Evolutionary conservation across 257 asterid species (phyloP).

Genomic region (Hygrophila difformis): DNA sequence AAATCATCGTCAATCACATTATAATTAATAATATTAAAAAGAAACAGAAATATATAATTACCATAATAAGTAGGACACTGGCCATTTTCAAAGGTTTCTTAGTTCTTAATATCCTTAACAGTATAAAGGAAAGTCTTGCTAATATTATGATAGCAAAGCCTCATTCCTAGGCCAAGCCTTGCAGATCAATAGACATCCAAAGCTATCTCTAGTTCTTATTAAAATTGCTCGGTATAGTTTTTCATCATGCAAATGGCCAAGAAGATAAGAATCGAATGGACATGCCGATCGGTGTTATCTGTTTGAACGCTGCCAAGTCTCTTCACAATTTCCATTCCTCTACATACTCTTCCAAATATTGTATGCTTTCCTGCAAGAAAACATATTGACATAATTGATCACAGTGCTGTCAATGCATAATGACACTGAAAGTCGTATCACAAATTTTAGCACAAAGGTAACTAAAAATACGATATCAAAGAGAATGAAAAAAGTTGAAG

Average conservation of each 20-base stretch:
- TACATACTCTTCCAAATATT: conserved; percentile 86
- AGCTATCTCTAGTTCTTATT: not conserved
- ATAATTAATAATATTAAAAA: too few relatives aligned
- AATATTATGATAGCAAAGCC: not conserved
- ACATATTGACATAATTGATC: not conserved
- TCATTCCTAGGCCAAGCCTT: conserved; percentile 1
- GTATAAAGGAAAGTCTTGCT: too few relatives aligned
- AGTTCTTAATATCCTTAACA: too few relatives aligned
- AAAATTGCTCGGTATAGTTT: not conserved
- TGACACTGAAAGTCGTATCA: too few relatives aligned
- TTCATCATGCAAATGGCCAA: not conserved
- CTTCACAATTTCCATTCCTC: conserved; percentile 96
- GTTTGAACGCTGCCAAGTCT: conserved; percentile 96
- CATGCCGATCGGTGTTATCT: conserved; percentile 85
- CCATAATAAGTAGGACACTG: too few relatives aligned
- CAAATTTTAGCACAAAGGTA: too few relatives aligned
- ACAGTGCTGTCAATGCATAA: too few relatives aligned
- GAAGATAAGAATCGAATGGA: not conserved
- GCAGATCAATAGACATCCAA: not conserved
- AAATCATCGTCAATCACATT: too few relatives aligned
- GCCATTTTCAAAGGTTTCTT: too few relatives aligned
- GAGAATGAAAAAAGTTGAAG: too few relatives aligned
- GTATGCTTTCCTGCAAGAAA: conserved; percentile 70
- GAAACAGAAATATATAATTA: too few relatives aligned
- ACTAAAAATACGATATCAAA: too few relatives aligned